These are phyloP conservation scores for Cetradonia linearis DNA, from an alignment of 495 filamentous ascomycete genomes.

Conservation along the genomic window DNA sequence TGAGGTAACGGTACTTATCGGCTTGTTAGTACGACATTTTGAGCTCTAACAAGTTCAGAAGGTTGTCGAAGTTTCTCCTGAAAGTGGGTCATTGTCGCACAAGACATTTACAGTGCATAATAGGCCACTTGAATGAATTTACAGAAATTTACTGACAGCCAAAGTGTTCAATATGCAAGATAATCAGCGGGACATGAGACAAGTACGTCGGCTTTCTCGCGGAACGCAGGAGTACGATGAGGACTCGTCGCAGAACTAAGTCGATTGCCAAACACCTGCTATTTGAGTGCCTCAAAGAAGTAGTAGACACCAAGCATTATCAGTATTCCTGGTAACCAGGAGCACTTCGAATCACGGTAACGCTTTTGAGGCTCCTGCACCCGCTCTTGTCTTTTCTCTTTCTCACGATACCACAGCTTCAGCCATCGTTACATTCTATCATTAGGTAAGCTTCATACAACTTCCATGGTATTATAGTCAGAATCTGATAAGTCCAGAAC, in stretches of 20 bases:
- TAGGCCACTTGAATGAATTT: not conserved
- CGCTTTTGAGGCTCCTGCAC: not conserved
- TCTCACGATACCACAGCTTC: too few relatives aligned
- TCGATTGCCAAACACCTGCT: too few relatives aligned
- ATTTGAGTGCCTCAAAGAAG: not conserved
- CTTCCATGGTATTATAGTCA: too few relatives aligned
- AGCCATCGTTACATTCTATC: not conserved
- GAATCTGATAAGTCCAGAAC: not conserved
- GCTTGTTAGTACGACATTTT: too few relatives aligned
- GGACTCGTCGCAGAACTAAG: too few relatives aligned
- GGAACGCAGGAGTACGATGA: too few relatives aligned
- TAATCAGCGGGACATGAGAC: not conserved
- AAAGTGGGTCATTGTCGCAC: not conserved
- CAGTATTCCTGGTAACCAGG: not conserved
- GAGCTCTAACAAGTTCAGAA: too few relatives aligned
- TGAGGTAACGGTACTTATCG: too few relatives aligned
- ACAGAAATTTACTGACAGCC: not conserved
- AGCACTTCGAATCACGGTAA: not conserved
- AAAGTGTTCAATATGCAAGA: not conserved
- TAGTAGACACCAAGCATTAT: not conserved
- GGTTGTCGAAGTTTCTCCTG: too few relatives aligned
- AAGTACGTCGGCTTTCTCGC: too few relatives aligned
- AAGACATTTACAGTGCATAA: not conserved
- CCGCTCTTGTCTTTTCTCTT: not conserved
- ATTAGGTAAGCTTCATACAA: not conserved